Percentiles rank a stretch among this genome's conserved stretches.
phyloP scores from a whole-genome alignment of 2,329 filamentous ascomycete species.

The Boeremia lycopersici region DNA sequence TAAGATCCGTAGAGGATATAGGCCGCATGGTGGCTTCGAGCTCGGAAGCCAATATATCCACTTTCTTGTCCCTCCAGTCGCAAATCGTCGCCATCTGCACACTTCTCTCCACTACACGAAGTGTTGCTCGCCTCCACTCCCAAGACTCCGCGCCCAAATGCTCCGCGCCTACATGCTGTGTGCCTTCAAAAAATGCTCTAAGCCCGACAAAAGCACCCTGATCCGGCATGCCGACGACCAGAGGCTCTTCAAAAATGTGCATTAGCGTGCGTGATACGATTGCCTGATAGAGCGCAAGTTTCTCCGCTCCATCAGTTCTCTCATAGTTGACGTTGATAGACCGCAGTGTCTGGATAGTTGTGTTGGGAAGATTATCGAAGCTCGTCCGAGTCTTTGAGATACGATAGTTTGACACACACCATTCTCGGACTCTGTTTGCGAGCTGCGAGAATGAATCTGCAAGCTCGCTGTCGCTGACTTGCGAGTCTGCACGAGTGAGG shows the following conservation, averaged over 20 bases:
- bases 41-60: slow-evolving; percentile 19
- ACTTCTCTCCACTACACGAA: slow-evolving; percentile 33
- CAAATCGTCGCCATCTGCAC: not conserved
- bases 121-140: slow-evolving; percentile 40
- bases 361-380: slow-evolving; percentile 22
- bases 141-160: slow-evolving; percentile 28
- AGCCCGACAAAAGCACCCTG: slow-evolving; percentile 27
- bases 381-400: too few species aligned
- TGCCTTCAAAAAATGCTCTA: slow-evolving; percentile 22
- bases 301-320: slow-evolving; percentile 24
- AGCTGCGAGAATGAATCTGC: slow-evolving; percentile 66
- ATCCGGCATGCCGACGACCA: slow-evolving; percentile 36
- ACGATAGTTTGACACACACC: slow-evolving; percentile 73
- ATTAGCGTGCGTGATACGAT: slow-evolving; percentile 34
- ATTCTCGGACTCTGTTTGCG: slow-evolving; percentile 73
- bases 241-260: slow-evolving; percentile 34
- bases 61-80: not conserved
- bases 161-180: slow-evolving; percentile 24
- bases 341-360: slow-evolving; percentile 24
- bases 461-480: slow-evolving; percentile 70
- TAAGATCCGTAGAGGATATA: slow-evolving; percentile 29
- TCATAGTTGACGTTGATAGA: slow-evolving; percentile 25
- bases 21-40: slow-evolving; percentile 32
- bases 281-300: slow-evolving; percentile 42
- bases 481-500: slow-evolving; percentile 65